These are phyloP conservation scores for Lactarius pseudohatsudake DNA, from an alignment of 768 basidiomycete genomes.

Conservation along the genomic window DNA sequence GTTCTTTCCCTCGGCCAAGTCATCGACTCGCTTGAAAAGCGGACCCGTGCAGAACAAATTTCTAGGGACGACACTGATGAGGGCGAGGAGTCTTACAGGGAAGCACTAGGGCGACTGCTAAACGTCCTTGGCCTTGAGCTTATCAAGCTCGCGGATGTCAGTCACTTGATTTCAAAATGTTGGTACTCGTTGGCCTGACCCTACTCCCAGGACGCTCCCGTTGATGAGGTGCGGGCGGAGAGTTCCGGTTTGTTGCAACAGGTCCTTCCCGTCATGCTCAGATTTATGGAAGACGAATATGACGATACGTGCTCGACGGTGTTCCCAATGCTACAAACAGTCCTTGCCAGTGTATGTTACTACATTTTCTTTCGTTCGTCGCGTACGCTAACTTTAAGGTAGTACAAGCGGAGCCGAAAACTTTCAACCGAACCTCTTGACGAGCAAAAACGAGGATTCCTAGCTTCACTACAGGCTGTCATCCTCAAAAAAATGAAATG, in stretches of 20 bases:
- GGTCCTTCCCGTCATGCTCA: conserved; percentile 77
- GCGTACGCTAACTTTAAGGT: conserved; percentile 6
- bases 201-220: conserved; percentile 51
- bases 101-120: conserved; percentile 81
- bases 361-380: not conserved
- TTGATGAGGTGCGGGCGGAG: conserved; percentile 61
- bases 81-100: conserved; percentile 85
- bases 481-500: conserved; percentile 89
- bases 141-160: conserved; percentile 79
- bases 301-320: conserved; percentile 88
- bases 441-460: conserved; percentile 69
- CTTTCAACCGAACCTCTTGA: conserved; percentile 61
- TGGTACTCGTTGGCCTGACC: conserved; percentile 9
- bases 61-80: conserved; percentile 75
- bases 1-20: conserved; percentile 85
- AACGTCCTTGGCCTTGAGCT: conserved; percentile 82
- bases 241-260: conserved; percentile 63
- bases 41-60: conserved; percentile 65
- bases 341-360: conserved; percentile 68
- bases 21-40: conserved; percentile 74
- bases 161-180: conserved; percentile 29
- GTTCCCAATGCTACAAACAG: conserved; percentile 72
- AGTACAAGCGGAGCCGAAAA: conserved; percentile 82
- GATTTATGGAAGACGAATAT: conserved; percentile 86
- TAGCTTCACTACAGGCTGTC: conserved; percentile 73